Base-by-base conservation (phyloP, 192 early-diverging fungal genomes). In the Haplosporangium gracile region DNA sequence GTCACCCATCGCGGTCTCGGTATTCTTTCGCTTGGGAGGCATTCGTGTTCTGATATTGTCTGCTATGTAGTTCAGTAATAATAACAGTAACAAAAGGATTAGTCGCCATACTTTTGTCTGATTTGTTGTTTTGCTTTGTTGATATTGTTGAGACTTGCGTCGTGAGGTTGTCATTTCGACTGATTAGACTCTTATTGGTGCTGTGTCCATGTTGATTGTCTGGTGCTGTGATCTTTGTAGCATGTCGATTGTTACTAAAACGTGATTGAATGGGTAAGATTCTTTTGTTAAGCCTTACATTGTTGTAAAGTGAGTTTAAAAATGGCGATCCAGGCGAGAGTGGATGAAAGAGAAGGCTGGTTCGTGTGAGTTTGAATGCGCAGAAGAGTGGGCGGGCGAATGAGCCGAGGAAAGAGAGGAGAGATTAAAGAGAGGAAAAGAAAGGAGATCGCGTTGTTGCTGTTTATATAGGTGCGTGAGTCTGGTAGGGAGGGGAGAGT, bases 1-100 rank as follows among this genome's bases (percentile, higher is more conserved):
- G 70, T 34, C 26, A 38, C 38, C 60, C 34, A 34, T 24, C 6
- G 65, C 65, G 16, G 38, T 68, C 10, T 38, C 71, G 10, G 63
- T 26, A n/a, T 72, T 36, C 39, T 75, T 71, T 75, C 73, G 65
- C 47, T 75, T 75, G 26, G 74, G 57, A 40, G 72, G 72, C 60
- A 80, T 80, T 15, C 18, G 40, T 70, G 7, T 73, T n/a, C 39
- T 42, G 40, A 18, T 40, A 70, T 1, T 5, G 11, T 42, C 36
- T n/a, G 15, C 9, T 6, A 57, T 20, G n/a, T 36, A 16, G 55
- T 42, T 22, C 24, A 13, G n/a, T 16, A 65, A 24, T 22, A 2
- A 55, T 24, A 43, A 57, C 24, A 39, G 43, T 29, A 18, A 22
- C 49, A 51, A 51, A 2, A 51, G 20, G 16, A 16, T 51, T 16